These are phyloP conservation scores for Plantago coronopus DNA, from an alignment of 305 asterid species.

Conservation along the genomic window DNA sequence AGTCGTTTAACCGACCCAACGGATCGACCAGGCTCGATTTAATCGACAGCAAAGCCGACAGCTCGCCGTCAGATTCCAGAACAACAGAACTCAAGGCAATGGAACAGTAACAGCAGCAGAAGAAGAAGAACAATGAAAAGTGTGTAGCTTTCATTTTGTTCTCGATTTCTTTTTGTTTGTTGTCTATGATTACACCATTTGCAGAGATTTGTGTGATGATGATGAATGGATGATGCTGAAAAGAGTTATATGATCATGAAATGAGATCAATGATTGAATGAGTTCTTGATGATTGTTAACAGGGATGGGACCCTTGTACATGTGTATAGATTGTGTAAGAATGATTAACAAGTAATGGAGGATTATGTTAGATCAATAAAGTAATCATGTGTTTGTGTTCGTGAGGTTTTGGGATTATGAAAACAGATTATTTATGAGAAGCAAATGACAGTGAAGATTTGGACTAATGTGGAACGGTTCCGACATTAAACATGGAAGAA, in stretches of 20 bases:
- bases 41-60: slow-evolving; percentile 41
- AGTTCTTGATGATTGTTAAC: slow-evolving; percentile 31
- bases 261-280: slow-evolving; percentile 42
- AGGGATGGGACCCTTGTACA: slow-evolving; percentile 38
- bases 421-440: slow-evolving; percentile 39
- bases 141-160: slow-evolving; percentile 29
- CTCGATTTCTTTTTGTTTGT: not conserved
- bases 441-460: slow-evolving; percentile 43
- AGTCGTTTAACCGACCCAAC: slow-evolving; percentile 35
- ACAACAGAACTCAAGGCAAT: slow-evolving; percentile 40
- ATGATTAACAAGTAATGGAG: slow-evolving; percentile 33
- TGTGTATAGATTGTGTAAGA: slow-evolving; percentile 36
- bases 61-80: slow-evolving; percentile 31
- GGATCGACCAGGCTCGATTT: slow-evolving; percentile 61
- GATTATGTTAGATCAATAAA: slow-evolving; percentile 20
- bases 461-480: slow-evolving; percentile 41
- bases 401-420: slow-evolving; percentile 48
- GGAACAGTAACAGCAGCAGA: slow-evolving; percentile 39
- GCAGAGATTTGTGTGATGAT: slow-evolving; percentile 29
- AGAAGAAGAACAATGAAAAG: slow-evolving; percentile 29
- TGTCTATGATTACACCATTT: slow-evolving; percentile 29
- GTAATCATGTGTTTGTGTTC: slow-evolving; percentile 34
- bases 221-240: slow-evolving; percentile 5
- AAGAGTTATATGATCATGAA: slow-evolving; percentile 32
- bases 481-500: slow-evolving; percentile 52